Conservation (phyloP, 176 grass and related monocot genomes). For the Zea mays region DNA sequence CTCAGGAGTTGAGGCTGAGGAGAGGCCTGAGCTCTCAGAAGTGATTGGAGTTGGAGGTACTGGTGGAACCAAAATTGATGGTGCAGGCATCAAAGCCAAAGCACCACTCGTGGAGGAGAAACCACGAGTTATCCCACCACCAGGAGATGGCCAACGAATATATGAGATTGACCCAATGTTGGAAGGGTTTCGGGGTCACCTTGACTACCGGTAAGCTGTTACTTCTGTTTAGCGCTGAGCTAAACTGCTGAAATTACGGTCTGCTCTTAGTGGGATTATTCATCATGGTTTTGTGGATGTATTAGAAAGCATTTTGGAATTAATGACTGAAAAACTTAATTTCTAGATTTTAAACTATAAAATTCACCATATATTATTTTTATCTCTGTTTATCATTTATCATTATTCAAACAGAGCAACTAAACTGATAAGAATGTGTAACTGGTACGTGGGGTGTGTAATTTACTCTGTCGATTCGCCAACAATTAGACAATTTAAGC, state of each 20-base stretch:
- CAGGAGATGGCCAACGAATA: conserved; percentile 76
- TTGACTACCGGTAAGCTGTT: conserved; percentile 65
- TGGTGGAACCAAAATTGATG: not conserved
- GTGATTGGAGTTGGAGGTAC: too few relatives aligned
- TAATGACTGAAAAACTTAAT: not conserved
- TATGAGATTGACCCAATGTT: conserved; percentile 78
- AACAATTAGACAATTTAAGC: not conserved
- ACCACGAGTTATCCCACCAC: conserved; percentile 48
- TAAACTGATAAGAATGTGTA: conserved; percentile 32
- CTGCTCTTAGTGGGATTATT: not conserved
- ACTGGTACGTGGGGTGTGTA: not conserved
- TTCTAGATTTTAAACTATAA: conserved; percentile 11
- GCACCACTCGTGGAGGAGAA: conserved; percentile 49
- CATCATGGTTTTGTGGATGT: not conserved
- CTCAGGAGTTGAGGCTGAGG: conserved; percentile 17
- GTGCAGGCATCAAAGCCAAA: conserved; percentile 32
- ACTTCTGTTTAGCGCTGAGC: conserved; percentile 3
- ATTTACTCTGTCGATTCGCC: conserved; percentile 18
- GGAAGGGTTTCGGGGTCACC: conserved; percentile 53
- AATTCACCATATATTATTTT: not conserved
- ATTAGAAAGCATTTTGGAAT: not conserved
- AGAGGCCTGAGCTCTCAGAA: too few relatives aligned
- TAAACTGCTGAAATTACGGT: not conserved
- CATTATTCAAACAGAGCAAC: not conserved
- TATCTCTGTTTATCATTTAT: not conserved